Base-by-base conservation (phyloP, 2,329 filamentous ascomycete species). In the Botrytis squamosa region DNA sequence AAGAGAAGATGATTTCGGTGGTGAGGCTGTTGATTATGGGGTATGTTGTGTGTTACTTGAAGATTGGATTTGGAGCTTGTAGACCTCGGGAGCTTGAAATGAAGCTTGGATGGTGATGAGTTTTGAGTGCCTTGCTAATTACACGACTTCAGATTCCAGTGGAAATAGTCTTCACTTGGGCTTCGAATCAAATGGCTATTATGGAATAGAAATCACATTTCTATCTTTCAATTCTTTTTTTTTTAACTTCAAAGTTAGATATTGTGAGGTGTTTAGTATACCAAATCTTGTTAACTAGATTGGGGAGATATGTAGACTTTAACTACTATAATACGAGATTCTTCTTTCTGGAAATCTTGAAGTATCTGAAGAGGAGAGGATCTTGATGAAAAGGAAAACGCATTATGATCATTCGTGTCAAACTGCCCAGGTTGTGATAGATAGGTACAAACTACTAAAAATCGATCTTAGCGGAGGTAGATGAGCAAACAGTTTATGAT, bases 131-230 rank as follows among this genome's bases (percentile, higher is more conserved):
- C 2, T 52, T 52, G 49, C 10, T 52, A 57, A 2, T 8, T 57
- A 9, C 6, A 29, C 7, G 3, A 57, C 9, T 29, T 16, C 6
- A 29, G n/a, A 33, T 57, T 0, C 1, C 5, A 18, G 3, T 18
- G 14, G 18, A 2, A 18, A 29, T 14, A 0, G 52, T 0, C 18
- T 33, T 9, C 14, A 57, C 3, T 3, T 33, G 12, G 6, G 0
- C 29, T 46, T 33, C 1, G 20, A 1, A 38, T 38, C 20, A 16
- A 36, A 38, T 33, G 10, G 18, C 44, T 20, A 29, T 49, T 12
- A 66, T 29, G 8, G 29, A 66, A 36, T n/a, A 25, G 10, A 42
- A 5, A 36, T 49, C 10, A 25, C 5, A 25, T 20, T 49, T 66
- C 20, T 25, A 66, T 25, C 14, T 36, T 8, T 29, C 10, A 36